Evolutionary conservation across 179 eudicot genomes (phyloP), one percentile per base, ranked within the genome.

Genomic region (Corrigiola litoralis): DNA sequence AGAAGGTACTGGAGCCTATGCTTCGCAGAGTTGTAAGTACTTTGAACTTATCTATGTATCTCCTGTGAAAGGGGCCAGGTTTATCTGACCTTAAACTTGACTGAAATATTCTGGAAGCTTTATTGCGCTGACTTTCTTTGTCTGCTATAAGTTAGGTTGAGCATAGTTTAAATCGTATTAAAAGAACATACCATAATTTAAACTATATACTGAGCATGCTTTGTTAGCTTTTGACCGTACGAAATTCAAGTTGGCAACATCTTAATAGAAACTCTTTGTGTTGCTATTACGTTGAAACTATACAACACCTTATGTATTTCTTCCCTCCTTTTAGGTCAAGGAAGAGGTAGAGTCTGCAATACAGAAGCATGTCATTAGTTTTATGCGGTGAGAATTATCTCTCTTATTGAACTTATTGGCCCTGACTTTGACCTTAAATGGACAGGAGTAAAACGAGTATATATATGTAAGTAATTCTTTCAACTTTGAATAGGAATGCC

Each of bases 301-400:
- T 20, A 16, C 27, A 32, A 40, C 61, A 23, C 53, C 55, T 45
- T 17, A 65, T 29, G 34, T 41, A 28, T 21, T 40, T 62, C 57
- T 16, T 42, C 13, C 21, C 23, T n/a, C 18, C 21, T 18, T 68
- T 71, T 69, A 92, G 98, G 96, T 92, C 60, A 89, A 82, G 74
- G 98, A 92, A 83, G 98, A 92, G 83, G 90, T 92, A 61, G 98
- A 92, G 63, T 58, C 66, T 68, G 98, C 96, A 57, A 69, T 92
- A 61, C 77, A 75, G 72, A 92, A 82, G 72, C 79, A 89, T 69
- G 59, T 83, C 60, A 40, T 76, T 62, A 81, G 67, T 67, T 77
- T 84, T 67, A 84, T 78, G 71, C 45, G 86, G 98, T 90, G 71
- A 79, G 77, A 48, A 48, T 37, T 61, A 45, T 29, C 23, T 66